Percentiles rank a stretch among this genome's conserved stretches.
phyloP scores from a whole-genome alignment of 306 rosid species.

The Glycine soja region DNA sequence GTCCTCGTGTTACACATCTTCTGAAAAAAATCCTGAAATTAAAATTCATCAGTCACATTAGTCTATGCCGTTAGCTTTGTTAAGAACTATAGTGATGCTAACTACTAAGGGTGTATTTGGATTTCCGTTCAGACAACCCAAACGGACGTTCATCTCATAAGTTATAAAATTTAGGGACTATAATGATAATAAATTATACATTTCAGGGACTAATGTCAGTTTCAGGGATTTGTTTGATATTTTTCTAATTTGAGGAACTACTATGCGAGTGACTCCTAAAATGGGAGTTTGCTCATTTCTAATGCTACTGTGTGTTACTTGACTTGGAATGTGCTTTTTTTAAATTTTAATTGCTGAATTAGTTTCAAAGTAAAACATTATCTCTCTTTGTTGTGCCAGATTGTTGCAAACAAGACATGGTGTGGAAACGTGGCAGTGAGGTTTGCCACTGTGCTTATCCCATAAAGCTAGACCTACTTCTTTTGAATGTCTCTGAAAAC shows the following conservation, averaged over 20 bases:
- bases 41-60: background rate
- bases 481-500: slow-evolving; percentile 81
- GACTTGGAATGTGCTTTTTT: background rate
- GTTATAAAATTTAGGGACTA: background rate
- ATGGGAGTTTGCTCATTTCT: background rate
- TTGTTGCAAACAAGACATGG: slow-evolving; percentile 85
- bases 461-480: slow-evolving; percentile 87
- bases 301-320: too few species aligned
- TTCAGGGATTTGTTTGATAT: background rate
- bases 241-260: background rate
- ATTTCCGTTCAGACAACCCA: too few species aligned
- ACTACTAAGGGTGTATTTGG: too few species aligned
- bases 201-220: background rate
- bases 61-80: background rate
- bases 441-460: slow-evolving; percentile 91
- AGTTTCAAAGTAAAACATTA: background rate
- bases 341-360: background rate
- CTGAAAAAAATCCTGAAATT: too few species aligned
- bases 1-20: too few species aligned
- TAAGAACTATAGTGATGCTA: background rate
- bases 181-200: background rate
- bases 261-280: background rate
- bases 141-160: too few species aligned
- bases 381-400: slow-evolving; percentile 58
- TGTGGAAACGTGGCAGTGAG: slow-evolving; percentile 69